Percentiles rank a stretch among this genome's conserved stretches.
phyloP scores from a whole-genome alignment of 31 red algal genomes.

The Asparagopsis taxiformis region DNA sequence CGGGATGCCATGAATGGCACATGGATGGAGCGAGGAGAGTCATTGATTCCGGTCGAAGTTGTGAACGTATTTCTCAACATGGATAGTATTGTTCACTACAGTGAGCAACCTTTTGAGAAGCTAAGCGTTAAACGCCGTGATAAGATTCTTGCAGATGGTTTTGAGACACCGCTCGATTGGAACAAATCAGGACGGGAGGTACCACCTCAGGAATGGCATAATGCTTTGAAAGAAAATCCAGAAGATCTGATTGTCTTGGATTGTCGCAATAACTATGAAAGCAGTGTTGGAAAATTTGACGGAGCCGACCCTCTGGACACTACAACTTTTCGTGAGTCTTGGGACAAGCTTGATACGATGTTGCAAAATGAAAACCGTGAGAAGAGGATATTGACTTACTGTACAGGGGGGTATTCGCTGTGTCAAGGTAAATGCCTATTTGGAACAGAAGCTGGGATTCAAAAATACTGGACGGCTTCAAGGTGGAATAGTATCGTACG shows the following conservation, averaged over 20 bases:
- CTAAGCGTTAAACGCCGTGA: slow-evolving; percentile 56
- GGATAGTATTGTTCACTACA: slow-evolving; percentile 32
- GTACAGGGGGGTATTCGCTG: slow-evolving; percentile 97
- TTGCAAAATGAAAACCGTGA: slow-evolving; percentile 37
- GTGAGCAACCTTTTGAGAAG: slow-evolving; percentile 71
- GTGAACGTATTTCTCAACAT: slow-evolving; percentile 72
- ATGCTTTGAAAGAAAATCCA: slow-evolving; percentile 30
- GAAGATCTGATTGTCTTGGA: slow-evolving; percentile 67
- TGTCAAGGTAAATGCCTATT: slow-evolving; percentile 85
- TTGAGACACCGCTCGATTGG: slow-evolving; percentile 69
- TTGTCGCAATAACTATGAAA: slow-evolving; percentile 90
- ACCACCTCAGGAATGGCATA: slow-evolving; percentile 76
- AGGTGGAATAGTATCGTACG: slow-evolving; percentile 88
- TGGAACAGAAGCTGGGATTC: slow-evolving; percentile 85
- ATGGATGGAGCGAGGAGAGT: slow-evolving; percentile 52
- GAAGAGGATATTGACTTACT: slow-evolving; percentile 85
- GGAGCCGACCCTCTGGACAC: slow-evolving; percentile 76
- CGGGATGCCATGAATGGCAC: slow-evolving; percentile 52
- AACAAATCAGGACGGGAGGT: slow-evolving; percentile 50
- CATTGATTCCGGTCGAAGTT: slow-evolving; percentile 52
- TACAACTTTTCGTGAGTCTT: slow-evolving; percentile 77
- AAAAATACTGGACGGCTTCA: slow-evolving; percentile 65
- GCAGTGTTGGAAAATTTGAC: slow-evolving; percentile 74
- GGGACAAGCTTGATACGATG: slow-evolving; percentile 57
- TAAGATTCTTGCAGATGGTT: slow-evolving; percentile 82